These are phyloP conservation scores for Geotrichum macrosporum DNA, from an alignment of 1,139 yeast genomes.

Conservation along the genomic window DNA sequence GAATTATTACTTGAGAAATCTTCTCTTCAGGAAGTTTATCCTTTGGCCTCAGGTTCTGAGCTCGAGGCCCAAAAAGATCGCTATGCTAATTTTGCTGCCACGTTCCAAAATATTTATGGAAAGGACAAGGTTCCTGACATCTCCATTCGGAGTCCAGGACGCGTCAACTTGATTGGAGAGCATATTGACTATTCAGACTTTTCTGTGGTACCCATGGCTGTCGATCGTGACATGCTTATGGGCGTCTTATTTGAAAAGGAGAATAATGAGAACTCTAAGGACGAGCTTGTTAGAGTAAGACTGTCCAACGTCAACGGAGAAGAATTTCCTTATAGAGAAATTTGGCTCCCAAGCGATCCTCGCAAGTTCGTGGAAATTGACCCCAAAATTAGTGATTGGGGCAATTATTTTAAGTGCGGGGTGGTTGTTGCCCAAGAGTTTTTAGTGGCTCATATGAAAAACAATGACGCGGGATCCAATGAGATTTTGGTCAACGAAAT, in stretches of 20 bases:
- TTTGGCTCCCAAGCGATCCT: conserved; percentile 43
- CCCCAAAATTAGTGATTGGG: conserved; percentile 53
- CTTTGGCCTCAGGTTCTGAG: conserved; percentile 14
- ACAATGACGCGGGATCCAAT: conserved; percentile 15
- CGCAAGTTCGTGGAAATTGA: conserved; percentile 48
- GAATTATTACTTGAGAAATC: conserved; percentile 14
- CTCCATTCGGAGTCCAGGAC: conserved; percentile 63
- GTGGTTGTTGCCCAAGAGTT: conserved; percentile 56
- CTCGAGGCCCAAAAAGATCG: conserved; percentile 2
- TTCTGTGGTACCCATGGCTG: conserved; percentile 73
- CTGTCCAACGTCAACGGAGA: conserved; percentile 45
- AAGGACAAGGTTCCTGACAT: conserved; percentile 39
- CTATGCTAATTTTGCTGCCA: background rate
- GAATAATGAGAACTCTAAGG: conserved; percentile 6
- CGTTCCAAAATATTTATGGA: background rate
- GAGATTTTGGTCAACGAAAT: conserved; percentile 18
- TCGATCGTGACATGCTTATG: conserved; percentile 58
- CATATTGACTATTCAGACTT: conserved; percentile 69
- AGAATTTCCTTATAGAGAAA: conserved; percentile 41
- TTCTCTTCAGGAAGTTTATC: conserved; percentile 13
- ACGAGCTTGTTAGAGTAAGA: conserved; percentile 12
- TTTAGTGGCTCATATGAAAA: conserved; percentile 30
- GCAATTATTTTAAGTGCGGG: conserved; percentile 65
- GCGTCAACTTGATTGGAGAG: conserved; percentile 72
- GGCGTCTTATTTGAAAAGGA: conserved; percentile 41